Percentiles rank a stretch among this genome's conserved stretches.
Conservation (phyloP, 2,329 filamentous ascomycete genomes). For the Penicillium sp. region DNA sequence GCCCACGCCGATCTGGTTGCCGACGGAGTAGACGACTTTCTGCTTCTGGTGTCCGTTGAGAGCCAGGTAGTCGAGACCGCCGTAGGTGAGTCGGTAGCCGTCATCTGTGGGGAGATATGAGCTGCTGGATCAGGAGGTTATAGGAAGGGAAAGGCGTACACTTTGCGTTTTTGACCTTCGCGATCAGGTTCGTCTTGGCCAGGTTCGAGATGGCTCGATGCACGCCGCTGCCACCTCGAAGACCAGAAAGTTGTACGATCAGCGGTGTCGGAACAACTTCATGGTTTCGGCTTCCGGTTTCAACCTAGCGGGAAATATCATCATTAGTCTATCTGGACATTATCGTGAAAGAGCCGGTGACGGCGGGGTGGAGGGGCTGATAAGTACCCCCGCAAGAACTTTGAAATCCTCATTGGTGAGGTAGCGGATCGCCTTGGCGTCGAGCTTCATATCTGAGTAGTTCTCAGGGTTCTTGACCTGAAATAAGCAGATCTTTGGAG, state of each 20-base stretch:
- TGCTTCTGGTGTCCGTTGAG: conserved; percentile 80
- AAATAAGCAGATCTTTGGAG: background rate
- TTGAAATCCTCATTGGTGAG: conserved; percentile 90
- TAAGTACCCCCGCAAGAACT: conserved; percentile 76
- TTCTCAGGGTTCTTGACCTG: background rate
- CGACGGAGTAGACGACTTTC: conserved; percentile 81
- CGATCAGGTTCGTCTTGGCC: conserved; percentile 87
- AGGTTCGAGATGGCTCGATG: conserved; percentile 84
- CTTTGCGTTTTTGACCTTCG: conserved; percentile 87
- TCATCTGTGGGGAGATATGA: conserved; percentile 56
- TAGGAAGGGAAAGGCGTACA: conserved; percentile 45
- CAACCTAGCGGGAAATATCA: conserved; percentile 57
- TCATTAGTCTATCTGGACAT: conserved; percentile 7
- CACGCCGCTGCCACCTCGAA: conserved; percentile 73
- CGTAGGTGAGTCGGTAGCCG: conserved; percentile 93
- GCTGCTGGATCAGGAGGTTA: background rate
- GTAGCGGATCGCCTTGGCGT: conserved; percentile 89
- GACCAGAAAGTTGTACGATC: conserved; percentile 76
- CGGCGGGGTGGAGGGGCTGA: conserved; percentile 33
- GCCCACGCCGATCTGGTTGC: conserved; percentile 89
- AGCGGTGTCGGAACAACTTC: conserved; percentile 89
- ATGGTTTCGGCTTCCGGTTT: conserved; percentile 92
- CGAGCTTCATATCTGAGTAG: conserved; percentile 71
- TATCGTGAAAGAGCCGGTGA: conserved; percentile 6
- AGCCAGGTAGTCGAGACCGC: conserved; percentile 94